Conservation (phyloP, 805 yeast species). For the Pichia thaimueangensis region DNA sequence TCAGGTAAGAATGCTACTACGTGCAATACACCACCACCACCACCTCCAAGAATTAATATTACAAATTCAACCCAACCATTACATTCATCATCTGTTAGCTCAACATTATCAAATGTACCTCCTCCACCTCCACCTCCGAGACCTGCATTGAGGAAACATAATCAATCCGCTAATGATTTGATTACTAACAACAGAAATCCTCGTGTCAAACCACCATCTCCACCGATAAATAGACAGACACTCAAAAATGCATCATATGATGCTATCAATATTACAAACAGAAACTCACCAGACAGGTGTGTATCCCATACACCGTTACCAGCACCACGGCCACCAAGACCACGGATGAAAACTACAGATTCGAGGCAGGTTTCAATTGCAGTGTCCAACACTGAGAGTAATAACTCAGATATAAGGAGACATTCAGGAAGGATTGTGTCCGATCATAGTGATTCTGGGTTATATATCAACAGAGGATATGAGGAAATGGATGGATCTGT, state of each 20-base stretch:
- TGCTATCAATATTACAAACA: not conserved
- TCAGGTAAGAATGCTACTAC: too few species aligned
- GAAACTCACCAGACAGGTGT: too few species aligned
- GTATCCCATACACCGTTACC: not conserved
- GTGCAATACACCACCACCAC: not conserved
- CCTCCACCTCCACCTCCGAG: slow-evolving; percentile 7
- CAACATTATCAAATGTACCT: not conserved
- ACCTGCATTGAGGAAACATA: not conserved
- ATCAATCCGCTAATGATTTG: not conserved
- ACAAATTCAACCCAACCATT: not conserved
- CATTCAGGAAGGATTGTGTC: not conserved
- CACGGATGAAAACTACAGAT: not conserved
- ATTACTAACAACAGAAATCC: too few species aligned
- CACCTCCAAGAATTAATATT: not conserved
- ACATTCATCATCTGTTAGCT: not conserved
- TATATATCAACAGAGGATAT: too few species aligned
- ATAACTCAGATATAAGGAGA: not conserved
- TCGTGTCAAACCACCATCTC: too few species aligned
- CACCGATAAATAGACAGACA: not conserved
- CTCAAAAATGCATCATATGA: not conserved
- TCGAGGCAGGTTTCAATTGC: not conserved
- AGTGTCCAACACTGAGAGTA: not conserved
- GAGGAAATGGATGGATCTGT: too few species aligned
- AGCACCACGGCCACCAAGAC: slow-evolving; percentile 1
- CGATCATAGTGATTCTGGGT: not conserved